A percentile compares a stretch with the other conserved stretches of the same genome.
phyloP scores from a whole-genome alignment of 2,329 filamentous ascomycete species.

The Diaporthe ampelina region DNA sequence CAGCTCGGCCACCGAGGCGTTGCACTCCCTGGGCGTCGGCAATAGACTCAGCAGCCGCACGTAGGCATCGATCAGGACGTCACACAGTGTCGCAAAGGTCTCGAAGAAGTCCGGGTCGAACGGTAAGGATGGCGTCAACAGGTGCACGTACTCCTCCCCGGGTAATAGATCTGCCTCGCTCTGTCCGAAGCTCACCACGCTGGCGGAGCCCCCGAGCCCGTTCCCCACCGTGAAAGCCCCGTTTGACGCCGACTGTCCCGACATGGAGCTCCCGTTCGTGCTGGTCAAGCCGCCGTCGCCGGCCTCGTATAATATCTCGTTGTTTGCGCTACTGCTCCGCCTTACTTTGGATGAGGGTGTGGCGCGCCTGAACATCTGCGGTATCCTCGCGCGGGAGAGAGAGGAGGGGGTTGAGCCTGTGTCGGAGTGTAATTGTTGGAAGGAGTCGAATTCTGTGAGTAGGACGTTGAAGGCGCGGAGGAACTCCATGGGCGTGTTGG shows the following conservation, averaged over 20 bases:
- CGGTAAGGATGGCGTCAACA: conserved; percentile 91
- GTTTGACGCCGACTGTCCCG: conserved; percentile 20
- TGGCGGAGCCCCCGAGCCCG: conserved; percentile 53
- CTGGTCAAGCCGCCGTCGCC: conserved; percentile 43
- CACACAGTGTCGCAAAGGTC: conserved; percentile 95
- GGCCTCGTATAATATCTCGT: conserved; percentile 52
- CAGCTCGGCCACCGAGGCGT: conserved; percentile 79
- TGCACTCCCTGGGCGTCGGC: conserved; percentile 80
- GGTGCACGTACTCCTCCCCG: conserved; percentile 88
- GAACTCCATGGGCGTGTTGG: conserved; percentile 84
- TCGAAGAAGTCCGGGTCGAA: conserved; percentile 98
- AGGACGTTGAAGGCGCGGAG: conserved; percentile 88
- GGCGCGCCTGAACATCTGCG: conserved; percentile 84
- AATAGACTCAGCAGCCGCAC: conserved; percentile 82
- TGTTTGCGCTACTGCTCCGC: conserved; percentile 62
- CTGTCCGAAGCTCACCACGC: conserved; percentile 70
- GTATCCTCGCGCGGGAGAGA: conserved; percentile 82
- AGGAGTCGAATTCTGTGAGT: conserved; percentile 92
- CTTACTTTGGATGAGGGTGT: conserved; percentile 70
- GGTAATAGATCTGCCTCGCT: conserved; percentile 77
- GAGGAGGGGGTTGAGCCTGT: conserved; percentile 78
- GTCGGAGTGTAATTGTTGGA: conserved; percentile 87
- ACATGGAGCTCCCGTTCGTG: conserved; percentile 40
- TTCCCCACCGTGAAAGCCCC: conserved; percentile 44
- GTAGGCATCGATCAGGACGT: conserved; percentile 95